phyloP scores from a whole-genome alignment of 257 asterid genomes.

The Nicotiana benthamiana region DNA sequence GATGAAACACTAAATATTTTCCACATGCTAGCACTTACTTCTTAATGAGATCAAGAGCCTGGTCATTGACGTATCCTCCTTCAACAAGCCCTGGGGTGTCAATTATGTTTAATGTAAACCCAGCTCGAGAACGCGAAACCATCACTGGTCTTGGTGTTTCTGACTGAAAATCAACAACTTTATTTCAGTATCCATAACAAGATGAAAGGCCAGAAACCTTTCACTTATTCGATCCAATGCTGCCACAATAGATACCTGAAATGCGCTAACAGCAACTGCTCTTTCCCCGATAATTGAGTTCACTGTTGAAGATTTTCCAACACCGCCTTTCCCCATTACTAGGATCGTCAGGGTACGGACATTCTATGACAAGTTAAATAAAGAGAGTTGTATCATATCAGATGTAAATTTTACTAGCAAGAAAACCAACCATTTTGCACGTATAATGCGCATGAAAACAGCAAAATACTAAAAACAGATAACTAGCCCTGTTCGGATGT shows the following conservation, averaged over 20 bases:
- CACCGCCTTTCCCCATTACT: constrained; percentile 98
- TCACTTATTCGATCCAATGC: constrained; percentile 6
- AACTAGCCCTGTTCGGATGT: background rate
- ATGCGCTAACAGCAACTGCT: constrained; percentile 87
- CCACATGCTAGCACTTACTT: constrained; percentile 31
- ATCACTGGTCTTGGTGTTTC: constrained; percentile 91
- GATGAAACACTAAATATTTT: background rate
- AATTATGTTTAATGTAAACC: constrained; percentile 76
- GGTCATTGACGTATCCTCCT: constrained; percentile 87
- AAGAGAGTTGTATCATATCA: background rate
- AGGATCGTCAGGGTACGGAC: constrained; percentile 74
- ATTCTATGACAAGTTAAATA: constrained; percentile 33
- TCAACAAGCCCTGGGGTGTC: constrained; percentile 98
- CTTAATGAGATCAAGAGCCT: constrained; percentile 70
- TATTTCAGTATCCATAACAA: background rate
- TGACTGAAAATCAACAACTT: constrained; percentile 38
- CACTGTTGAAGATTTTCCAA: constrained; percentile 92
- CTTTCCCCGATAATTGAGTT: constrained; percentile 89
- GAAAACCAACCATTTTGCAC: background rate
- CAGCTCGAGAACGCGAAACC: constrained; percentile 86
- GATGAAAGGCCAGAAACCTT: background rate
- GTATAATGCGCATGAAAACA: constrained; percentile 4
- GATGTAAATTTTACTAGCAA: background rate
- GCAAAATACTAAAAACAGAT: background rate
- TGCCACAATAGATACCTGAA: constrained; percentile 49